Evolutionary conservation across 2,329 filamentous ascomycete genomes (phyloP).

Genomic region (Calcarisporium arbuscula): DNA sequence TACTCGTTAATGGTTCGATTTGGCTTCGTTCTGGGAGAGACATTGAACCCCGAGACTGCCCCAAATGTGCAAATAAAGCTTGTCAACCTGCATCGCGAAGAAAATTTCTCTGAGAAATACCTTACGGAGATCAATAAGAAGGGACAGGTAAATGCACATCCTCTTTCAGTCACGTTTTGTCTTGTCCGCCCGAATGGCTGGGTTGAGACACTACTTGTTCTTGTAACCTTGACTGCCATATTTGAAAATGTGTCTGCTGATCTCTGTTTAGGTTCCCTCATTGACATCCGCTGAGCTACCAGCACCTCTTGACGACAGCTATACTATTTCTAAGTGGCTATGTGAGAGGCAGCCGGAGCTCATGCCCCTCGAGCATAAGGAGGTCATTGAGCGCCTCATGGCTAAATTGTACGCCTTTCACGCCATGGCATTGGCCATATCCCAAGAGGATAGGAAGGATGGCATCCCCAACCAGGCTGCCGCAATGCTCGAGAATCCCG

Average conservation of each 20-base stretch:
- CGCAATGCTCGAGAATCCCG: conserved; percentile 19
- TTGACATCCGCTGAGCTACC: conserved; percentile 19
- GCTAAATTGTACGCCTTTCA: conserved; percentile 20
- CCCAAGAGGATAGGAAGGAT: conserved; percentile 16
- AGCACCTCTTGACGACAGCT: conserved; percentile 18
- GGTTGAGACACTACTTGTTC: too few relatives aligned
- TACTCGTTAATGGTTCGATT: conserved; percentile 25
- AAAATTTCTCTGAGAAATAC: conserved; percentile 21
- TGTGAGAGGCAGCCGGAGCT: conserved; percentile 21
- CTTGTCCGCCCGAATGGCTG: too few relatives aligned
- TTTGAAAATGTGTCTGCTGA: too few relatives aligned
- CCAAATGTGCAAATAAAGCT: conserved; percentile 18
- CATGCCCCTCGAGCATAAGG: conserved; percentile 16
- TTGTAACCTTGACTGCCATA: too few relatives aligned
- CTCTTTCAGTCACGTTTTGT: too few relatives aligned
- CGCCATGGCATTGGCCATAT: conserved; percentile 16
- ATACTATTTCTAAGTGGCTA: conserved; percentile 21
- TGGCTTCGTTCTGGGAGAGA: conserved; percentile 18
- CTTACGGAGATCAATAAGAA: conserved; percentile 19
- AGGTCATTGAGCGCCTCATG: conserved; percentile 17
- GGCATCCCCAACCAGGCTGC: conserved; percentile 22
- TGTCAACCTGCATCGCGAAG: conserved; percentile 18
- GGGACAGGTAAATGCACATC: conserved; percentile 23
- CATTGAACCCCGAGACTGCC: conserved; percentile 16
- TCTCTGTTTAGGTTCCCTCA: conserved; percentile 17